Evolutionary conservation across 495 filamentous ascomycete genomes (phyloP).

Genomic region (Thozetella sp.): DNA sequence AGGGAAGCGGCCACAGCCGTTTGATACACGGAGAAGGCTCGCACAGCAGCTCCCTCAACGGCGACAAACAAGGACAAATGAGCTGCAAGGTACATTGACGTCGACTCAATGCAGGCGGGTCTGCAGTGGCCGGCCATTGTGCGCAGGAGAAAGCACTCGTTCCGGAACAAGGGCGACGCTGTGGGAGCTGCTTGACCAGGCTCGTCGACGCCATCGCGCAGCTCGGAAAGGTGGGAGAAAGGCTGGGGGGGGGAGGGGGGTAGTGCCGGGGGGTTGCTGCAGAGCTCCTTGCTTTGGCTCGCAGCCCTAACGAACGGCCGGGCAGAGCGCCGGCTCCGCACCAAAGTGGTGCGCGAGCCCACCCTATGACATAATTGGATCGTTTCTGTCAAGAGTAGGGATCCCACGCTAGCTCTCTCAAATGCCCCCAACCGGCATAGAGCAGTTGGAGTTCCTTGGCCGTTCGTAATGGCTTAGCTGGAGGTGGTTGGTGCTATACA

Average conservation of each 20-base stretch:
- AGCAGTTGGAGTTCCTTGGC: not conserved
- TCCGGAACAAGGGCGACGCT: not conserved
- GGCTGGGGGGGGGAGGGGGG: not conserved
- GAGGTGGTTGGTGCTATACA: too few species aligned
- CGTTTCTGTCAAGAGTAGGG: too few species aligned
- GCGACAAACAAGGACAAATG: too few species aligned
- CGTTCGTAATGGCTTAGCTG: not conserved
- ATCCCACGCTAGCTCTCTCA: too few species aligned
- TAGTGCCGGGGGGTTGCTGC: not conserved
- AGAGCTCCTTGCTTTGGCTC: not conserved
- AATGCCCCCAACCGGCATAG: too few species aligned
- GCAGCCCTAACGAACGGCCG: not conserved
- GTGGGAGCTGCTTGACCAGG: not conserved
- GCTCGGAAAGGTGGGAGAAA: not conserved
- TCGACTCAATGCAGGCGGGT: not conserved
- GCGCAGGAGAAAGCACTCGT: not conserved
- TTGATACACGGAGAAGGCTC: too few species aligned
- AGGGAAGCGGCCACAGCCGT: too few species aligned
- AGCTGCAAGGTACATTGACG: not conserved
- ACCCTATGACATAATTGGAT: conserved; percentile 1
- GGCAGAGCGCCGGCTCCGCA: not conserved
- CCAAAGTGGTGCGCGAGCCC: not conserved
- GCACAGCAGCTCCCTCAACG: too few species aligned
- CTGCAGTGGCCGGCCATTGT: not conserved
- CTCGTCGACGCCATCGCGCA: not conserved